A percentile compares a stretch with the other conserved stretches of the same genome.
These are phyloP conservation scores for Neurospora intermedia DNA, from an alignment of 495 filamentous ascomycete species.

Conservation along the genomic window DNA sequence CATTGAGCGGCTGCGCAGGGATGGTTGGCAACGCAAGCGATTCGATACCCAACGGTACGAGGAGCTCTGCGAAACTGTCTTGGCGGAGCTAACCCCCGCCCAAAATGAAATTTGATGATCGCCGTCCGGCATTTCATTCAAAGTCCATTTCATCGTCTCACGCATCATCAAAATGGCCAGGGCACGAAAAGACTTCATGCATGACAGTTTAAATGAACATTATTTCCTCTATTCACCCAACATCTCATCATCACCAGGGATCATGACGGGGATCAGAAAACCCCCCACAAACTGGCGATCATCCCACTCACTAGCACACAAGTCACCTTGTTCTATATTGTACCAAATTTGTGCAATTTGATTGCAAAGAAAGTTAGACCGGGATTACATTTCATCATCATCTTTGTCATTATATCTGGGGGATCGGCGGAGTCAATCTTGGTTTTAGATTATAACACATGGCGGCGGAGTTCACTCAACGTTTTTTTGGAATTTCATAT, in stretches of 20 bases:
- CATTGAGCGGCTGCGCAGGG: conserved; percentile 35
- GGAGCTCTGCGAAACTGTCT: conserved; percentile 34
- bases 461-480: not conserved
- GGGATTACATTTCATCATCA: not conserved
- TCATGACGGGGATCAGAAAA: not conserved
- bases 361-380: not conserved
- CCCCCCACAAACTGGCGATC: not conserved
- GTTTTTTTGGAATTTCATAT: not conserved
- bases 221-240: not conserved
- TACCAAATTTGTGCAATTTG: not conserved
- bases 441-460: not conserved
- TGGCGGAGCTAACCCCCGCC: conserved; percentile 26
- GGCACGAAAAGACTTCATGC: not conserved
- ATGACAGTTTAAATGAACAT: not conserved
- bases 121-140: not conserved
- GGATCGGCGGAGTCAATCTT: not conserved
- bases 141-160: not conserved
- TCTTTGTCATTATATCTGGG: not conserved
- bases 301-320: not conserved
- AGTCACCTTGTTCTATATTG: not conserved
- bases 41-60: conserved; percentile 40
- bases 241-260: not conserved
- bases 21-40: conserved; percentile 38
- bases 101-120: not conserved
- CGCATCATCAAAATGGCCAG: not conserved